A percentile compares a stretch with the other conserved stretches of the same genome.
These are phyloP conservation scores for Aspergillus candidus DNA, from an alignment of 2,329 filamentous ascomycete species.

Conservation along the genomic window DNA sequence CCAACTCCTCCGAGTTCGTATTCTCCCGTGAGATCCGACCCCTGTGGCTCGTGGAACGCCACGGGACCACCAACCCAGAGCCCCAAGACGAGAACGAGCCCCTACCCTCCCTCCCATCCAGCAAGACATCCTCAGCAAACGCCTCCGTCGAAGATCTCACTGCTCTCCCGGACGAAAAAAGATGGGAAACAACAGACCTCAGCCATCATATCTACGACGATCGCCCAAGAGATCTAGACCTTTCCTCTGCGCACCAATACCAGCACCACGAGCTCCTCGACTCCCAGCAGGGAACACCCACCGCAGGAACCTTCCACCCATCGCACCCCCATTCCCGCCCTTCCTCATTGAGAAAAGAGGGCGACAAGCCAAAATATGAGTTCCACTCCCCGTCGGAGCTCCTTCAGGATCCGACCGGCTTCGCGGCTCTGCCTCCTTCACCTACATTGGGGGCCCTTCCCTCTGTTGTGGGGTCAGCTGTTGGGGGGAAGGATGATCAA, in stretches of 20 bases:
- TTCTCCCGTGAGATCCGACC: conserved; percentile 66
- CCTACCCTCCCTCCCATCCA: conserved; percentile 48
- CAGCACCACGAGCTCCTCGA: conserved; percentile 46
- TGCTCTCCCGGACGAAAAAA: conserved; percentile 21
- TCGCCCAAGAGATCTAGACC: conserved; percentile 21
- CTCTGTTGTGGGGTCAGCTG: conserved; percentile 27
- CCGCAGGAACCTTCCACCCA: conserved; percentile 48
- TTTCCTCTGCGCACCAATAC: conserved; percentile 30
- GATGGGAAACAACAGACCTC: conserved; percentile 28
- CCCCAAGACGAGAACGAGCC: conserved; percentile 33
- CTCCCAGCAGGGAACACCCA: conserved; percentile 64
- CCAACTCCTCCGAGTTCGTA: conserved; percentile 49
- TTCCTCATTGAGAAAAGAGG: conserved; percentile 28
- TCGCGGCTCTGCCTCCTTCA: conserved; percentile 20
- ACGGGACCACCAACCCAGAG: conserved; percentile 38
- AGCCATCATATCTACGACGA: conserved; percentile 14
- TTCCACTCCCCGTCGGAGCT: conserved; percentile 45
- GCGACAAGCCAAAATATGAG: conserved; percentile 33
- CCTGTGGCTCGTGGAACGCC: conserved; percentile 71
- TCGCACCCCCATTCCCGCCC: conserved; percentile 6
- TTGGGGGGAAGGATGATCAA: conserved; percentile 21
- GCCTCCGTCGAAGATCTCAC: conserved; percentile 42
- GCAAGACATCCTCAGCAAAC: conserved; percentile 43
- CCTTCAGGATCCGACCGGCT: conserved; percentile 32
- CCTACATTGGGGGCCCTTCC: conserved; percentile 20